Percentiles rank a stretch among this genome's conserved stretches.
Evolutionary conservation across 768 basidiomycete species (phyloP).

Genomic region (Leucocoprinus sp.): DNA sequence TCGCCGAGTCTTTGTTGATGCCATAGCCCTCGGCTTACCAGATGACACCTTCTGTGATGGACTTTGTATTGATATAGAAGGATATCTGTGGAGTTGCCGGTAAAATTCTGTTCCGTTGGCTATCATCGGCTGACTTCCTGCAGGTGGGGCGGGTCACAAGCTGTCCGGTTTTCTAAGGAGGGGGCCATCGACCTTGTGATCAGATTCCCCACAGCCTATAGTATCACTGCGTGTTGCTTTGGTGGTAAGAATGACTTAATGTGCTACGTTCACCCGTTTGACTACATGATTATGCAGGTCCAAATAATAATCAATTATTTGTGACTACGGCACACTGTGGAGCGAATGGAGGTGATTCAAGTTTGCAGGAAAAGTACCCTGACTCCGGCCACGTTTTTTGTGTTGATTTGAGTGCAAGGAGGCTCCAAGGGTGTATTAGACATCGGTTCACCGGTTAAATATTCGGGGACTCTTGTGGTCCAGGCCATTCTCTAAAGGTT

Average conservation of each 20-base stretch:
- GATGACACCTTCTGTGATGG: slow-evolving; percentile 54
- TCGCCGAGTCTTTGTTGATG: slow-evolving; percentile 50
- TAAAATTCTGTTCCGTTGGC: slow-evolving; percentile 13
- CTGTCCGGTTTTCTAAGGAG: slow-evolving; percentile 46
- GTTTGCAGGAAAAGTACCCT: slow-evolving; percentile 38
- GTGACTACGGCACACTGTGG: slow-evolving; percentile 58
- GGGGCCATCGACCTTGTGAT: slow-evolving; percentile 51
- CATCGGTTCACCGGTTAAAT: slow-evolving; percentile 26
- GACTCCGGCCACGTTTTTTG: slow-evolving; percentile 50
- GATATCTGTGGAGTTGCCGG: slow-evolving; percentile 60
- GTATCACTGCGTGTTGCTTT: slow-evolving; percentile 63
- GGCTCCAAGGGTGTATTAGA: slow-evolving; percentile 30
- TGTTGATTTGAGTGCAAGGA: slow-evolving; percentile 35
- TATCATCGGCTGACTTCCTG: slow-evolving; percentile 8
- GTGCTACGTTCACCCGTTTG: background rate
- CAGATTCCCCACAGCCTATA: slow-evolving; percentile 50
- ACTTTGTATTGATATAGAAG: slow-evolving; percentile 54
- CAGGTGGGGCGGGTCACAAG: slow-evolving; percentile 59
- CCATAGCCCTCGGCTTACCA: slow-evolving; percentile 41
- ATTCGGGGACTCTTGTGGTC: no score
- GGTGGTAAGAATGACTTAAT: slow-evolving; percentile 36
- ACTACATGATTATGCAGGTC: slow-evolving; percentile 29
- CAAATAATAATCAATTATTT: slow-evolving; percentile 53
- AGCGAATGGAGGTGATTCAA: slow-evolving; percentile 46
- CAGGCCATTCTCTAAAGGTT: no score